Conservation (phyloP, 371 early-diverging fungal species). For the Chytridium lagenaria region DNA sequence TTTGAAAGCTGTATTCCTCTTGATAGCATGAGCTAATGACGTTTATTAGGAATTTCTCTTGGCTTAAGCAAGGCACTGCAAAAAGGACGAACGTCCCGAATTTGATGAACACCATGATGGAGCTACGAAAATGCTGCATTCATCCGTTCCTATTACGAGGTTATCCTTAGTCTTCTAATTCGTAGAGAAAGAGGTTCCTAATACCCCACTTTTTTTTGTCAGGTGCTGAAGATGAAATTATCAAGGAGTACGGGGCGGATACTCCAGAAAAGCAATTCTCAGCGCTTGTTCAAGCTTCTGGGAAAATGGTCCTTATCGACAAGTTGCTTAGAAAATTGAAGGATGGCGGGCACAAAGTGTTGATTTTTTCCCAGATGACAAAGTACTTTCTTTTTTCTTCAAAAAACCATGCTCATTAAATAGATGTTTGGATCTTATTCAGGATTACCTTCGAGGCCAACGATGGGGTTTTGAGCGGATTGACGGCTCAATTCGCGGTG, state of each 20-base stretch:
- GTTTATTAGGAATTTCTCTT: slow-evolving; percentile 87
- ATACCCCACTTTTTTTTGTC: not conserved
- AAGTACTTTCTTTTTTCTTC: slow-evolving; percentile 9
- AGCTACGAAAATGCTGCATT: slow-evolving; percentile 98
- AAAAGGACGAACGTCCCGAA: slow-evolving; percentile 68
- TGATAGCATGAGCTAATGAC: slow-evolving; percentile 37
- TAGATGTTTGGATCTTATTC: slow-evolving; percentile 82
- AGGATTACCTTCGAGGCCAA: slow-evolving; percentile 83
- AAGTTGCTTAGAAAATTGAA: slow-evolving; percentile 83
- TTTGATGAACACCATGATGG: slow-evolving; percentile 94
- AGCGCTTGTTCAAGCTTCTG: slow-evolving; percentile 82
- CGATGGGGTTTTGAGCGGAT: slow-evolving; percentile 86
- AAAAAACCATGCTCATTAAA: not conserved
- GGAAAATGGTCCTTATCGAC: slow-evolving; percentile 88
- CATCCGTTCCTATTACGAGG: slow-evolving; percentile 95
- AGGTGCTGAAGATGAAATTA: slow-evolving; percentile 88
- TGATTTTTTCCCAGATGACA: slow-evolving; percentile 97
- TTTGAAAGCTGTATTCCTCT: not conserved
- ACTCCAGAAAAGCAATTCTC: slow-evolving; percentile 73
- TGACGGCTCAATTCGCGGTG: slow-evolving; percentile 88
- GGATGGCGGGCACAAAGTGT: slow-evolving; percentile 85
- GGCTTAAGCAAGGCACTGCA: slow-evolving; percentile 61
- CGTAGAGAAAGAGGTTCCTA: not conserved
- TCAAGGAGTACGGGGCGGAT: slow-evolving; percentile 60
- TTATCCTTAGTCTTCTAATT: slow-evolving; percentile 4